phyloP scores from a whole-genome alignment of 2,329 filamentous ascomycete species.

The Botrytis cinerea region DNA sequence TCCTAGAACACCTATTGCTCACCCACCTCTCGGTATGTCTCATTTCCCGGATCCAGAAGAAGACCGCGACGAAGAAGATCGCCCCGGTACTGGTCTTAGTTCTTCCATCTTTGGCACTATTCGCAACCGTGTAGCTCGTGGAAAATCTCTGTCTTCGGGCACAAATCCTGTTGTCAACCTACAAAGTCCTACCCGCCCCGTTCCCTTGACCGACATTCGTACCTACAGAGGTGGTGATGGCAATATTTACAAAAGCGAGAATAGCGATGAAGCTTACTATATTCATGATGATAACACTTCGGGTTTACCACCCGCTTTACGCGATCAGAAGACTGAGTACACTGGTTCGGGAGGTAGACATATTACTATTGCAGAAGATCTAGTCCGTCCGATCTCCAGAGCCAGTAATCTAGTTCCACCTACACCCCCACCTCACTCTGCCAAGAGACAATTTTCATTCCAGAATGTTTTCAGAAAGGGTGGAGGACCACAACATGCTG shows the following conservation, averaged over 20 bases:
- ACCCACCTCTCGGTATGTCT: slow-evolving; percentile 86
- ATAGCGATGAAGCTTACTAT: slow-evolving; percentile 47
- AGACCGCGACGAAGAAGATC: slow-evolving; percentile 53
- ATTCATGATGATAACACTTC: slow-evolving; percentile 49
- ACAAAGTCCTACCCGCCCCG: slow-evolving; percentile 60
- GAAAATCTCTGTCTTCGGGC: slow-evolving; percentile 25
- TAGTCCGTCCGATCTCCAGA: slow-evolving; percentile 24
- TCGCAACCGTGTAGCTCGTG: slow-evolving; percentile 47
- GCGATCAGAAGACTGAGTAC: slow-evolving; percentile 50
- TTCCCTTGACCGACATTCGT: slow-evolving; percentile 61
- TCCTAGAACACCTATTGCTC: slow-evolving; percentile 45
- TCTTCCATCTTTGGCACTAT: slow-evolving; percentile 61
- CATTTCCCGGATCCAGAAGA: slow-evolving; percentile 71
- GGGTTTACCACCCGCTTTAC: slow-evolving; percentile 47
- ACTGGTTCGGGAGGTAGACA: slow-evolving; percentile 50
- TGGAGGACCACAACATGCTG: slow-evolving; percentile 23
- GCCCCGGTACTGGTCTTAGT: slow-evolving; percentile 51
- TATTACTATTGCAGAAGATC: slow-evolving; percentile 50
- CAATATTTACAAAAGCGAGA: slow-evolving; percentile 12
- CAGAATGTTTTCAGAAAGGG: slow-evolving; percentile 68
- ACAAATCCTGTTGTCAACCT: slow-evolving; percentile 41
- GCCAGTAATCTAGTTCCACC: slow-evolving; percentile 47
- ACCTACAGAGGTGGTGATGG: slow-evolving; percentile 47
- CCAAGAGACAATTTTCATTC: slow-evolving; percentile 86
- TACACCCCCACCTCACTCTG: slow-evolving; percentile 59